Conservation (phyloP, 2,329 filamentous ascomycete species). For the Rhinocladiella similis region DNA sequence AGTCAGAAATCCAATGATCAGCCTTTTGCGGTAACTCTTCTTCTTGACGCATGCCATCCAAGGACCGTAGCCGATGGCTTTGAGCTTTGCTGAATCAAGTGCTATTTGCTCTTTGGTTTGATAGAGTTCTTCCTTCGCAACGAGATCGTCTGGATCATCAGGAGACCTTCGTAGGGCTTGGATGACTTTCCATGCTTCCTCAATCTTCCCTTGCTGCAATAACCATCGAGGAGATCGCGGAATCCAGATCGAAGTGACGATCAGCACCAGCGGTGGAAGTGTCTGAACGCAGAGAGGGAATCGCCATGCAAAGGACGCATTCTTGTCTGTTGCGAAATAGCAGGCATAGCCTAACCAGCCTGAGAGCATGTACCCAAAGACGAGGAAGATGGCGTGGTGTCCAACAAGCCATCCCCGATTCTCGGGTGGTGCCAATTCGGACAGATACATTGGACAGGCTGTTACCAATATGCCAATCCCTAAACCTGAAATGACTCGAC, state of each 20-base stretch:
- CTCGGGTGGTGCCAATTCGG: slow-evolving; percentile 21
- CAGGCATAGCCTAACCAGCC: slow-evolving; percentile 26
- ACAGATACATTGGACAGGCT: slow-evolving; percentile 23
- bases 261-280: slow-evolving; percentile 19
- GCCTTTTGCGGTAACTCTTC: slow-evolving; percentile 51
- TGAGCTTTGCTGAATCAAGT: slow-evolving; percentile 35
- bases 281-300: slow-evolving; percentile 23
- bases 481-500: slow-evolving; percentile 24
- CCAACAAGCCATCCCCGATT: slow-evolving; percentile 27
- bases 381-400: slow-evolving; percentile 26
- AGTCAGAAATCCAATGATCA: slow-evolving; percentile 54
- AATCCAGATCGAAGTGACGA: slow-evolving; percentile 18
- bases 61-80: slow-evolving; percentile 39
- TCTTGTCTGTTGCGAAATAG: slow-evolving; percentile 22
- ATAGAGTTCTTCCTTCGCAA: slow-evolving; percentile 43
- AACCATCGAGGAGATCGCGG: slow-evolving; percentile 25
- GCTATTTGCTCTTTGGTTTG: slow-evolving; percentile 31
- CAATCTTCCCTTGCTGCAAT: slow-evolving; percentile 36
- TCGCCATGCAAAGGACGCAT: slow-evolving; percentile 28
- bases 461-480: slow-evolving; percentile 25
- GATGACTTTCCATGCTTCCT: slow-evolving; percentile 31
- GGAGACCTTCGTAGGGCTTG: slow-evolving; percentile 44
- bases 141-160: slow-evolving; percentile 39
- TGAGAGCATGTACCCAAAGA: slow-evolving; percentile 26
- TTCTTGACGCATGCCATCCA: slow-evolving; percentile 51